Percentiles rank a stretch among this genome's conserved stretches.
phyloP scores from a whole-genome alignment of 768 basidiomycete genomes.

The Hygrophorus pudorinus region DNA sequence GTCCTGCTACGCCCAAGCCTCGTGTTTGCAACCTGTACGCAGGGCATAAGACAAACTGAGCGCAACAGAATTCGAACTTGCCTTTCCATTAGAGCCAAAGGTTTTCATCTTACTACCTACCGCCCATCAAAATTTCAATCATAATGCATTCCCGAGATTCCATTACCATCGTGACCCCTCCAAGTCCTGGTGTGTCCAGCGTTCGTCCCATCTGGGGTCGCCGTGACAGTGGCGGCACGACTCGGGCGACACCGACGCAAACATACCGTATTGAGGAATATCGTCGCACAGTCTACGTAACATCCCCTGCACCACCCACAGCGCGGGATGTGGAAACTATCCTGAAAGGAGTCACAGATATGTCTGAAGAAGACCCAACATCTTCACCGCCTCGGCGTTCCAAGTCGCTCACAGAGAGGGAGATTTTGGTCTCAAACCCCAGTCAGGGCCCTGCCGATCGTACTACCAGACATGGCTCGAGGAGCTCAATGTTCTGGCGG shows the following conservation, averaged over 20 bases:
- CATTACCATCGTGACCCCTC: slow-evolving; percentile 28
- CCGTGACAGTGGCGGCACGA: not conserved
- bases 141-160: slow-evolving; percentile 29
- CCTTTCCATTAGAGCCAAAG: no score
- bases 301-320: slow-evolving; percentile 34
- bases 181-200: slow-evolving; percentile 1
- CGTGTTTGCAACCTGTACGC: no score
- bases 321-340: slow-evolving; percentile 27
- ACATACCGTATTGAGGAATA: slow-evolving; percentile 40
- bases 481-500: not conserved
- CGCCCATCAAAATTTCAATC: no score
- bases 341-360: slow-evolving; percentile 19
- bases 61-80: no score
- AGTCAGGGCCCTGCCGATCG: slow-evolving; percentile 10
- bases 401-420: not conserved
- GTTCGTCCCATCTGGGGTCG: not conserved
- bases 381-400: not conserved
- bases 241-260: slow-evolving; percentile 12
- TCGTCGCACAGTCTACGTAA: slow-evolving; percentile 35
- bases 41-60: no score
- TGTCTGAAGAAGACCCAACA: slow-evolving; percentile 16
- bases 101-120: no score
- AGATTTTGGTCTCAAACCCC: no score
- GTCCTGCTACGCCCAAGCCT: no score
- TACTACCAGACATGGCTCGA: slow-evolving; percentile 15